Evolutionary conservation across 495 filamentous ascomycete genomes (phyloP), one percentile per base, ranked within the genome.

Genomic region (Penicillium bovifimosum): DNA sequence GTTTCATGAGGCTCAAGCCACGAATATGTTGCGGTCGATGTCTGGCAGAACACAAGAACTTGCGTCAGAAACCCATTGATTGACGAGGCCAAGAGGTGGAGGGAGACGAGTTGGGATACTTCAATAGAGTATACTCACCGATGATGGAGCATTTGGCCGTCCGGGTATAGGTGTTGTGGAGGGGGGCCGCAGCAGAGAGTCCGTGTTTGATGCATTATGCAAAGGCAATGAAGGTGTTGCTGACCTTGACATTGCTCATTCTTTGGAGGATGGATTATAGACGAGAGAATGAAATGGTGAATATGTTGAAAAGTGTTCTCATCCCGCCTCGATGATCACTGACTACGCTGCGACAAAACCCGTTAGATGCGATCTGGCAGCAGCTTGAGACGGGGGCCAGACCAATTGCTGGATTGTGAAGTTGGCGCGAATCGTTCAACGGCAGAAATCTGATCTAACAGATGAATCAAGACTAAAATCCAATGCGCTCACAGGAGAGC

Each of bases 1-100:
- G 88, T 87, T 66, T 96, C 87, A 61, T 83, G 75, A 26, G 86
- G 76, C 20, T 83, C 82, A 55, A 96, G 77, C 60, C 77, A 69
- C 38, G 84, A 80, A 56, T 80, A 84, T 35, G 70, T 72, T 26
- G 84, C 80, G 45, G 83, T 85, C 52, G 79, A 73, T 32, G 78
- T 76, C 80, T 86, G 43, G 7, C 13, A 48, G 43, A 35, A 31
- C 14, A 41, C 28, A 35, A 17, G 27, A 47, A 13, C 29, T 18
- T 36, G 35, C 33, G 46, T 61, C 53, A 65, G 50, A 38, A 31
- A 24, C 9, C 6, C n/a, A 11, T 17, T 41, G 36, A 34, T 10
- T 18, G 20, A 42, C 2, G 18, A 27, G n/a, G 13, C 29, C 26
- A 20, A 42, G 33, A 14, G 13, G 16, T 24, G 5, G 29, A 31